Evolutionary conservation across 208 protist genomes (phyloP), one percentile per base, ranked within the genome.

Genomic region (Acanthamoeba triangularis): DNA sequence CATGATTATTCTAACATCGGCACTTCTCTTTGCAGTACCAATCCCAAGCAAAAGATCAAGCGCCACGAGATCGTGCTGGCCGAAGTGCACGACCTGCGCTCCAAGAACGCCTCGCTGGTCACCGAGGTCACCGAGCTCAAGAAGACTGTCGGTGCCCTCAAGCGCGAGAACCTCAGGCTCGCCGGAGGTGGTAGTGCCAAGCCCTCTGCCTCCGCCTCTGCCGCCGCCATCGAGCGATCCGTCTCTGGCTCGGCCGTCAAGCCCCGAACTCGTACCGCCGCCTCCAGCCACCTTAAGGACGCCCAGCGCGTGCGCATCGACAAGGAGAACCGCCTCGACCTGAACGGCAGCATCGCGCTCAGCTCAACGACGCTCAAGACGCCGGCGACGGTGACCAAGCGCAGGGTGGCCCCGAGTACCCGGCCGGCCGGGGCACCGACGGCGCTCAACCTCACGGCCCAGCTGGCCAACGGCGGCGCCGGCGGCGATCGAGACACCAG

Each of bases 1-100:
- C n/a, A n/a, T n/a, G n/a, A n/a, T n/a, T n/a, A n/a, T n/a, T n/a
- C n/a, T n/a, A n/a, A n/a, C n/a, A n/a, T n/a, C n/a, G n/a, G n/a
- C n/a, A n/a, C n/a, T 67, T 3, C 3, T 47, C 44, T 41, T 2
- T 47, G 44, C 44, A 47, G 44, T 8, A 47, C 44, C 44, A 47
- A 47, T 47, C 44, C 44, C 44, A 47, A 76, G 87, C 87, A 93
- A 25, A 93, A 93, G 87, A 93, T 93, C 87, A 93, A 78, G 61
- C 87, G 65, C 7, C 87, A 93, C 61, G 87, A 69, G 44, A 52
- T 37, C 28, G 87, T 93, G 59, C 56, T 78, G 25, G 59, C 23
- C 41, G 63, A 93, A 35, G 65, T 78, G 28, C 52, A 74, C 61
- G 30, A 93, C 13, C 61, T 93, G 63, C 35, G 65, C 23, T 33